Percentiles rank a stretch among this genome's conserved stretches.
These are phyloP conservation scores for Chaetoceros tenuissimus DNA, from an alignment of 108 stramenopile species.

Conservation along the genomic window DNA sequence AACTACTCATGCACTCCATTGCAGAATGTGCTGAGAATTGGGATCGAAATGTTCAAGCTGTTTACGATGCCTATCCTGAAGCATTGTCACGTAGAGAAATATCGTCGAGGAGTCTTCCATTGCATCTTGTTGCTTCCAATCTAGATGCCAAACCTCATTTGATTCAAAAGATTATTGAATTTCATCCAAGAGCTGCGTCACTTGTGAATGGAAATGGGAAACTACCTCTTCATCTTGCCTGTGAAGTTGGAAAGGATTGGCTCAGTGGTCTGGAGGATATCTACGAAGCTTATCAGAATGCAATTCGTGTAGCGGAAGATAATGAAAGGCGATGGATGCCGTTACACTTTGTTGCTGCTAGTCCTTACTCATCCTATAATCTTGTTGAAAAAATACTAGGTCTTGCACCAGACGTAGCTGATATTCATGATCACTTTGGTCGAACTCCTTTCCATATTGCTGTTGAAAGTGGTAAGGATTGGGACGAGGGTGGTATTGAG, in stretches of 20 bases:
- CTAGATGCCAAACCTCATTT: slow-evolving; percentile 29
- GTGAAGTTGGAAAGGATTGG: slow-evolving; percentile 56
- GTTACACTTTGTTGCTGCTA: slow-evolving; percentile 35
- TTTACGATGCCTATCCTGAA: slow-evolving; percentile 43
- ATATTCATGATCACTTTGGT: slow-evolving; percentile 15
- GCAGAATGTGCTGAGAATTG: slow-evolving; percentile 45
- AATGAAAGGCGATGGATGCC: slow-evolving; percentile 33
- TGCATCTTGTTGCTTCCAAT: slow-evolving; percentile 62
- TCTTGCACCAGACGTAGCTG: slow-evolving; percentile 27
- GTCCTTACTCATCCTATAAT: slow-evolving; percentile 3
- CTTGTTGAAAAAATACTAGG: slow-evolving; percentile 21
- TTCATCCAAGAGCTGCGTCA: slow-evolving; percentile 41
- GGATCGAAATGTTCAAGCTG: slow-evolving; percentile 45
- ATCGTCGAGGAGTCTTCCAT: slow-evolving; percentile 35
- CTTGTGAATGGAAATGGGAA: slow-evolving; percentile 56
- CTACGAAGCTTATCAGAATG: slow-evolving; percentile 30
- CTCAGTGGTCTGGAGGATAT: slow-evolving; percentile 16
- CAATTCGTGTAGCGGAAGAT: slow-evolving; percentile 23
- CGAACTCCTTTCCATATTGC: slow-evolving; percentile 42
- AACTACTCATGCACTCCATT: slow-evolving; percentile 55
- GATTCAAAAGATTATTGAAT: slow-evolving; percentile 40
- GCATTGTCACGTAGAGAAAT: slow-evolving; percentile 33
- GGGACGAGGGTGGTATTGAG: slow-evolving; percentile 33
- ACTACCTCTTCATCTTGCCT: slow-evolving; percentile 62
- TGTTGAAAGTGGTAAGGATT: slow-evolving; percentile 22